Percentiles rank a stretch among this genome's conserved stretches.
phyloP scores from a whole-genome alignment of 2,329 filamentous ascomycete species.

The Arthrobotrys megalospora region DNA sequence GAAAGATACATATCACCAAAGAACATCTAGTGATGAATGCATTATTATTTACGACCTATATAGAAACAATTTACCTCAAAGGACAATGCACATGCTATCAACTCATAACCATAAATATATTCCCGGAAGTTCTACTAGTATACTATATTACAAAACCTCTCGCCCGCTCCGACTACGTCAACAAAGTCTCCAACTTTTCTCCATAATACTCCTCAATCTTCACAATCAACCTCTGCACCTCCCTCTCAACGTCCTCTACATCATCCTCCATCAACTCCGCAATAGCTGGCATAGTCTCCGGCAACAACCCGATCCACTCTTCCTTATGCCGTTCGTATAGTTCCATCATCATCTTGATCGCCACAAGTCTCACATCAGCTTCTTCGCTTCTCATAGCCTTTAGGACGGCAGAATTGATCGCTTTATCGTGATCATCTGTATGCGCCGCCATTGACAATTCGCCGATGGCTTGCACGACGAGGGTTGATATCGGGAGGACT shows the following conservation, averaged over 20 bases:
- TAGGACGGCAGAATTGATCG: slow-evolving; percentile 84
- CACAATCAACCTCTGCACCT: slow-evolving; percentile 90
- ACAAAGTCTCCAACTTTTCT: slow-evolving; percentile 91
- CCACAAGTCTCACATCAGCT: slow-evolving; percentile 80
- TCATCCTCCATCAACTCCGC: slow-evolving; percentile 97
- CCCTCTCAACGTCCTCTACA: slow-evolving; percentile 90
- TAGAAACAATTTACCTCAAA: too few species aligned
- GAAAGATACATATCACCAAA: too few species aligned
- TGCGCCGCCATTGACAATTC: slow-evolving; percentile 81
- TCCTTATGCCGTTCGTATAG: slow-evolving; percentile 87
- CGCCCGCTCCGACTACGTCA: slow-evolving; percentile 74
- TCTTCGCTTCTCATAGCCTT: slow-evolving; percentile 82
- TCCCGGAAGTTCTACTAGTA: neutral
- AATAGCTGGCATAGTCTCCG: slow-evolving; percentile 97
- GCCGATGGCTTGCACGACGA: slow-evolving; percentile 50
- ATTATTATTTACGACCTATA: too few species aligned
- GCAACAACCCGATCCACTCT: slow-evolving; percentile 91
- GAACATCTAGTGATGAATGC: too few species aligned
- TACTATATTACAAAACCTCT: neutral
- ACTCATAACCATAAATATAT: neutral
- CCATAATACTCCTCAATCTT: slow-evolving; percentile 90
- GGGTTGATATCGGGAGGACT: slow-evolving; percentile 68
- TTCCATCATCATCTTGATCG: slow-evolving; percentile 84
- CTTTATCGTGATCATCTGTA: slow-evolving; percentile 90
- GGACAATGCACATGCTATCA: too few species aligned